A percentile compares a stretch with the other conserved stretches of the same genome.
These are phyloP conservation scores for Gentiana dahurica DNA, from an alignment of 257 asterid species.

Conservation along the genomic window DNA sequence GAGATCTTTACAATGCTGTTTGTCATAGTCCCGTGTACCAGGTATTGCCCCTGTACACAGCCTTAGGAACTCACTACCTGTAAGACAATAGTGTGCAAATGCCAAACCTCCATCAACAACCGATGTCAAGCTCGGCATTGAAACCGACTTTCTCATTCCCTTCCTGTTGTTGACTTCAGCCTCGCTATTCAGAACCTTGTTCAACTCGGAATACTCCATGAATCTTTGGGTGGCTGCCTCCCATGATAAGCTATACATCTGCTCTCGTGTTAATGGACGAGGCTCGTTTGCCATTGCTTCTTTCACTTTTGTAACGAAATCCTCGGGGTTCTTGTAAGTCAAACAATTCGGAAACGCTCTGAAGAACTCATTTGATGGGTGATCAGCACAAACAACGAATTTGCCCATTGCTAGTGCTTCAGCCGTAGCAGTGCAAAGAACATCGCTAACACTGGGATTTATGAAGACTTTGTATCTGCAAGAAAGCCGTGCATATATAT, in stretches of 20 bases:
- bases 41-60: constrained; percentile 86
- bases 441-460: constrained; percentile 96
- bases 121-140: constrained; percentile 54
- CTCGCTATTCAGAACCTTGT: constrained; percentile 37
- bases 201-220: constrained; percentile 75
- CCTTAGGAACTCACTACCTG: constrained; percentile 84
- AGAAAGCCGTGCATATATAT: too few species aligned
- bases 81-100: constrained; percentile 75
- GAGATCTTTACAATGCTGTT: constrained; percentile 77
- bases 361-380: constrained; percentile 97
- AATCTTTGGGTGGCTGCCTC: constrained; percentile 97
- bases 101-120: constrained; percentile 88
- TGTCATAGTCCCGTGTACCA: constrained; percentile 59
- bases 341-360: constrained; percentile 84
- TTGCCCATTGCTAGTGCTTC: constrained; percentile 99
- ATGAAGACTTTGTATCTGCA: constrained; percentile 93
- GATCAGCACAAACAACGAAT: constrained; percentile 91
- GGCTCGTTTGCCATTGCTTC: constrained; percentile 95
- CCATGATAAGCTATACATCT: constrained; percentile 79
- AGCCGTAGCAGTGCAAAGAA: constrained; percentile 97
- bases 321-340: constrained; percentile 80
- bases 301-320: constrained; percentile 73
- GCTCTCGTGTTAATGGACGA: constrained; percentile 76
- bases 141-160: constrained; percentile 40
- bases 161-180: constrained; percentile 17